A percentile compares a stretch with the other conserved stretches of the same genome.
These are phyloP conservation scores for Zygotorulaspora sp. DNA, from an alignment of 805 yeast species.

Conservation along the genomic window DNA sequence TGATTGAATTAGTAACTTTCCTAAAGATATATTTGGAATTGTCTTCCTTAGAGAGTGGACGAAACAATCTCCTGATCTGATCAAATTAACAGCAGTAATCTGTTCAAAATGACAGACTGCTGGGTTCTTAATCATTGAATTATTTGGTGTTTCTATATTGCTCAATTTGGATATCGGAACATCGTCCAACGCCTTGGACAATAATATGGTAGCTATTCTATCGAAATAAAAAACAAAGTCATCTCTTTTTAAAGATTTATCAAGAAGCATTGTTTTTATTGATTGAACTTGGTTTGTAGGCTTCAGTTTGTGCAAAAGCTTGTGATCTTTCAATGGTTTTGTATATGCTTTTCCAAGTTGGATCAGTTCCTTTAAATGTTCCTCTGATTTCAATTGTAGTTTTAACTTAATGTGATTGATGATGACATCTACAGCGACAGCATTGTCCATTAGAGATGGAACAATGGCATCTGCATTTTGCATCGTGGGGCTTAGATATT, in stretches of 20 bases:
- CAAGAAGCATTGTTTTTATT: constrained; percentile 64
- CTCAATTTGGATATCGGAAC: constrained; percentile 38
- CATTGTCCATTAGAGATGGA: constrained; percentile 86
- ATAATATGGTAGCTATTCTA: constrained; percentile 66
- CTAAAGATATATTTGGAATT: constrained; percentile 72
- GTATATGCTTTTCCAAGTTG: constrained; percentile 36
- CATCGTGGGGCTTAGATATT: constrained; percentile 50
- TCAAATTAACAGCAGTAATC: constrained; percentile 69
- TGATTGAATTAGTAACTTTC: constrained; percentile 82
- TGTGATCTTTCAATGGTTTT: constrained; percentile 17
- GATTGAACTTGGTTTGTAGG: constrained; percentile 64
- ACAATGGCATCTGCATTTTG: constrained; percentile 77
- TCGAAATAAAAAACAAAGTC: constrained; percentile 87
- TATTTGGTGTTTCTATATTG: constrained; percentile 43
- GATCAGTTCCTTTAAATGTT: constrained; percentile 62
- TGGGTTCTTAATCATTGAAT: constrained; percentile 27
- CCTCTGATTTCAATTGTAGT: constrained; percentile 55
- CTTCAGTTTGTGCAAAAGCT: constrained; percentile 31
- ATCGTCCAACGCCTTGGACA: constrained; percentile 63
- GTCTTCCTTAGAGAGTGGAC: constrained; percentile 72
- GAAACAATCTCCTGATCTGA: constrained; percentile 91
- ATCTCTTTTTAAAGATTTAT: constrained; percentile 51
- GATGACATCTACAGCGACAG: constrained; percentile 72
- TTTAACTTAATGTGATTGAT: constrained; percentile 76
- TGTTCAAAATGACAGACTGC: constrained; percentile 38